These are phyloP conservation scores for Phoma sp. DNA, from an alignment of 2,329 filamentous ascomycete species.

Conservation along the genomic window DNA sequence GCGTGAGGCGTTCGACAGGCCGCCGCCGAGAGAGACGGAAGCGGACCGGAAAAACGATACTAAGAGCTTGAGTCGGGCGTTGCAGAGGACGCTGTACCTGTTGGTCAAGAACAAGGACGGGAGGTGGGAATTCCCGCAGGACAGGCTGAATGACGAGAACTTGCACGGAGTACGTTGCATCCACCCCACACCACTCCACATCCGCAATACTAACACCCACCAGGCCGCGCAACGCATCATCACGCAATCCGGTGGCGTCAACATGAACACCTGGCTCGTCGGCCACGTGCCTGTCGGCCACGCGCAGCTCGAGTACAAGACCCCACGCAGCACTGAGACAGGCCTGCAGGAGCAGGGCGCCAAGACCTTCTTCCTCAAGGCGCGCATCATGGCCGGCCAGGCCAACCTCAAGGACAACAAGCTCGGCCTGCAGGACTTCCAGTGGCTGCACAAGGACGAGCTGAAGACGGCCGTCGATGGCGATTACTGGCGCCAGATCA, in stretches of 20 bases:
- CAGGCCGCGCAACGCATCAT: conserved; percentile 85
- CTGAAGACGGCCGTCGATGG: conserved; percentile 69
- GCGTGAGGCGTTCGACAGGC: conserved; percentile 72
- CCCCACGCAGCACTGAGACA: conserved; percentile 18
- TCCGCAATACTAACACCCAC: conserved; percentile 22
- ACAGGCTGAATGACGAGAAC: conserved; percentile 73
- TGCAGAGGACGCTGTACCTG: conserved; percentile 86
- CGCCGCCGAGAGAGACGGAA: conserved; percentile 73
- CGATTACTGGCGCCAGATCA: conserved; percentile 76
- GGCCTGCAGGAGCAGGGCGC: conserved; percentile 63
- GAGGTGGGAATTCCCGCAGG: conserved; percentile 82
- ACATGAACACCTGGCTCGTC: conserved; percentile 99
- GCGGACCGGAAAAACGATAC: conserved; percentile 79
- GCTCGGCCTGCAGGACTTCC: conserved; percentile 79
- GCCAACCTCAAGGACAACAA: conserved; percentile 76
- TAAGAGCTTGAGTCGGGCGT: conserved; percentile 76
- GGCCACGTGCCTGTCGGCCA: conserved; percentile 89
- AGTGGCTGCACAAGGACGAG: conserved; percentile 93
- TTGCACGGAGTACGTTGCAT: conserved; percentile 76
- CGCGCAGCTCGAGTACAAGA: conserved; percentile 65
- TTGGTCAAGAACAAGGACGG: conserved; percentile 76
- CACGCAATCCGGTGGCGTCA: conserved; percentile 77
- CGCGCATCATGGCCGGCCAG: conserved; percentile 95
- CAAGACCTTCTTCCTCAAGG: conserved; percentile 97
- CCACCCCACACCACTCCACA: background rate